phyloP scores from a whole-genome alignment of 345 rosid genomes.

The Syzygium oleosum region DNA sequence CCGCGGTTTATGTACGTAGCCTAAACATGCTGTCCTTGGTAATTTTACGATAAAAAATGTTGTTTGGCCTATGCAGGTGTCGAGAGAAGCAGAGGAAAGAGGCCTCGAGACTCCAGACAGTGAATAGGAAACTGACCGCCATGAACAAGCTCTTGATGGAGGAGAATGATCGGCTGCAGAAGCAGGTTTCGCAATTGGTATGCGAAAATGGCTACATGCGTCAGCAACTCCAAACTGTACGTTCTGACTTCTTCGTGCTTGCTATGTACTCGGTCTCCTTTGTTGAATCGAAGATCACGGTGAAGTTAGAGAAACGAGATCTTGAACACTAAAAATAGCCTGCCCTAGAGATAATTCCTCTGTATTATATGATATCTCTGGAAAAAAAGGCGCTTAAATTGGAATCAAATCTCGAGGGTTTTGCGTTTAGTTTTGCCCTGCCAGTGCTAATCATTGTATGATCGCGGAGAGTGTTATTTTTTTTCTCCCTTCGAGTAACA shows the following conservation, averaged over 20 bases:
- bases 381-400: background rate
- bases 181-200: slow-evolving; percentile 96
- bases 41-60: slow-evolving; percentile 1
- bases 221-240: slow-evolving; percentile 80
- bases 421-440: background rate
- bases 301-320: background rate
- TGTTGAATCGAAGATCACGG: background rate
- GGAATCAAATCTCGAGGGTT: background rate
- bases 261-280: background rate
- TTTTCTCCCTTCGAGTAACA: background rate
- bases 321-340: background rate
- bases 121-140: slow-evolving; percentile 85
- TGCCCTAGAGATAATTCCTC: background rate
- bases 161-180: slow-evolving; percentile 96
- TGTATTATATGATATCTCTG: background rate
- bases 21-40: background rate
- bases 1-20: background rate
- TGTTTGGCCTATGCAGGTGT: slow-evolving; percentile 50
- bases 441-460: background rate
- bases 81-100: slow-evolving; percentile 99
- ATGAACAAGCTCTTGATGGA: slow-evolving; percentile 99
- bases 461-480: background rate
- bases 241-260: slow-evolving; percentile 5
- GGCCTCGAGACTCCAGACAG: slow-evolving; percentile 89
- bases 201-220: slow-evolving; percentile 86